Conservation (phyloP, 2,329 filamentous ascomycete species). For the Truncatella angustata region DNA sequence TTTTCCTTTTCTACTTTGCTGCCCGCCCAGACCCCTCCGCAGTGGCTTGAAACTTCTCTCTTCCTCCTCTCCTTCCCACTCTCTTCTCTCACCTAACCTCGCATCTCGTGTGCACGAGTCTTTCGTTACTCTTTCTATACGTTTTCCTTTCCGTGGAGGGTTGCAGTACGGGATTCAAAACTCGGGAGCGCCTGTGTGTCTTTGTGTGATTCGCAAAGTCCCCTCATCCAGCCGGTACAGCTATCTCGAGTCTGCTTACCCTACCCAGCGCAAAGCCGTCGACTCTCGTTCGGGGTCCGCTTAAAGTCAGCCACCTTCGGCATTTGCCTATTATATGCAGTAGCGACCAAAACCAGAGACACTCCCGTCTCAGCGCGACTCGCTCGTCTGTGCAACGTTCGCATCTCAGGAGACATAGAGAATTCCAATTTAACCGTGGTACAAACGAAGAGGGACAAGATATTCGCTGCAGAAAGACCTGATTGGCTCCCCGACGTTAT, state of each 20-base stretch:
- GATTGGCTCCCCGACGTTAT: no score
- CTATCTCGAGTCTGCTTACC: background rate
- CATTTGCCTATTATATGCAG: conserved; percentile 16
- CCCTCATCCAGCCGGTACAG: background rate
- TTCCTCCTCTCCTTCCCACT: conserved; percentile 12
- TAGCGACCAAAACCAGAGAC: conserved; percentile 19
- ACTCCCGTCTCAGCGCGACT: conserved; percentile 20
- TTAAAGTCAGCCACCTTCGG: conserved; percentile 16
- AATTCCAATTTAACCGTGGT: background rate
- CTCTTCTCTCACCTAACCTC: conserved; percentile 14
- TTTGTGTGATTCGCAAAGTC: background rate
- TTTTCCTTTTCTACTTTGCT: conserved; percentile 6
- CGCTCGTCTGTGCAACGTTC: conserved; percentile 12
- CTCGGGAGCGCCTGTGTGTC: background rate
- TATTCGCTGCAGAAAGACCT: background rate
- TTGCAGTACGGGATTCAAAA: background rate
- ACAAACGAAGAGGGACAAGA: background rate
- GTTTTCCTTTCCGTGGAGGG: conserved; percentile 8
- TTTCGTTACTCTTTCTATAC: conserved; percentile 12
- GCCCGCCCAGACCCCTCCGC: conserved; percentile 14
- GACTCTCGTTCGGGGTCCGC: conserved; percentile 3
- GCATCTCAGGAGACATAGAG: background rate
- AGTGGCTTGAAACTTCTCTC: conserved; percentile 14
- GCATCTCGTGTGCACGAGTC: conserved; percentile 11
- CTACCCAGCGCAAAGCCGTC: background rate